Evolutionary conservation across 1,139 yeast genomes (phyloP).

Genomic region (Yamadazyma atmosphaerica): DNA sequence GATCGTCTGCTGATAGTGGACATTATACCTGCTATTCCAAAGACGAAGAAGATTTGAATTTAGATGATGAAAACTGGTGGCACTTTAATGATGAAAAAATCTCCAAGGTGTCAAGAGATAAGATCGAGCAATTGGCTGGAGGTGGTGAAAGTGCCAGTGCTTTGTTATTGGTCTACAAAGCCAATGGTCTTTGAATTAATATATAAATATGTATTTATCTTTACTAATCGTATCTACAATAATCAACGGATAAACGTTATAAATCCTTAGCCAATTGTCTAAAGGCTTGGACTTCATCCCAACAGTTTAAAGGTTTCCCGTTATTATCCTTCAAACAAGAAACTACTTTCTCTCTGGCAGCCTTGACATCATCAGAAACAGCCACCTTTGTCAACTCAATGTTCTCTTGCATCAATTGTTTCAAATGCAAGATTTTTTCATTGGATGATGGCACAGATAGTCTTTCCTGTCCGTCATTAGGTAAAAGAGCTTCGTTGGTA

Average conservation of each 20-base stretch:
- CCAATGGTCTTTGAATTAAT: slow-evolving; percentile 56
- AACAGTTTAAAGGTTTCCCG: slow-evolving; percentile 80
- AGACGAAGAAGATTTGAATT: slow-evolving; percentile 53
- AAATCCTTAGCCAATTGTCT: slow-evolving; percentile 49
- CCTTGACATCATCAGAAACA: slow-evolving; percentile 28
- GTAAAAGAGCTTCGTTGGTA: slow-evolving; percentile 43
- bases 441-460: slow-evolving; percentile 34
- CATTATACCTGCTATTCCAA: slow-evolving; percentile 90
- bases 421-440: slow-evolving; percentile 45
- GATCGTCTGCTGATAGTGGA: slow-evolving; percentile 95
- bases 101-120: slow-evolving; percentile 70
- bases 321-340: slow-evolving; percentile 68
- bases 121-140: slow-evolving; percentile 83
- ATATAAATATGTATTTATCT: not conserved
- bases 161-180: slow-evolving; percentile 80
- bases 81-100: slow-evolving; percentile 93
- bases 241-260: too few relatives aligned
- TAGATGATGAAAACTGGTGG: slow-evolving; percentile 81
- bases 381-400: slow-evolving; percentile 43
- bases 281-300: slow-evolving; percentile 80
- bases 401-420: slow-evolving; percentile 48
- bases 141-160: slow-evolving; percentile 99
- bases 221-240: too few relatives aligned
- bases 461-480: slow-evolving; percentile 27
- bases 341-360: slow-evolving; percentile 58